Base-by-base conservation (phyloP, 441 rosid species). In the Euphorbia schlechtendalii region DNA sequence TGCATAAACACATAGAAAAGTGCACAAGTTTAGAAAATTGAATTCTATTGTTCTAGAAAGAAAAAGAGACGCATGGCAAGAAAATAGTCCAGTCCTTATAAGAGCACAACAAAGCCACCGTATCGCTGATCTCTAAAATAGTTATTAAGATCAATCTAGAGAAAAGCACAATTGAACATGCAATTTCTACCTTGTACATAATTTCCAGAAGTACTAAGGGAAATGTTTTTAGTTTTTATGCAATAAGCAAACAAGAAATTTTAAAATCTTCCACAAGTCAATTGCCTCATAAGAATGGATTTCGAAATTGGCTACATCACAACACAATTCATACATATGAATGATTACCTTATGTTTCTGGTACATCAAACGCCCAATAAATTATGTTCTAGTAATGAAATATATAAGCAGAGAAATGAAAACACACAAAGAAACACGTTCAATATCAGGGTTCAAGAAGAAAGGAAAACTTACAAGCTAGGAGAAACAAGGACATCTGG, bases 401-500 rank as follows among this genome's bases (percentile, higher is more conserved):
- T n/a, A n/a, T n/a, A n/a, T n/a, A n/a, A n/a, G n/a, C n/a, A 63
- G 30, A 17, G 4, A 52, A 55, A 6, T 45, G 49, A 63, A 17
- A 30, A 48, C 9, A 34, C 52, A 17, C 4, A 48, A 48, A 22
- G 53, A n/a, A 3, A 48, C 22, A 48, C 25, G 14, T 32, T 6
- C 18, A 17, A 6, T 2, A n/a, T 8, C 1, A 3, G 1, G 3
- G 9, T 0, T 27, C 8, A n/a, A 43, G 1, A 43, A 43, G 14
- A 43, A 11, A 22, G 52, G 43, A 4, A 54, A 70, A 74, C 96
- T 85, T 82, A 93, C 99, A 79, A 40, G 95, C 77, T 25, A 90
- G 69, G 53, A 90, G 87, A 80, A 93, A 93, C 56, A 93, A 70
- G 59, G 76, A 82, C 88, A 88, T 85, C 75, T 93, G 99, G 71